phyloP scores from a whole-genome alignment of 768 basidiomycete species.

The Neoboletus brunneissimus region DNA sequence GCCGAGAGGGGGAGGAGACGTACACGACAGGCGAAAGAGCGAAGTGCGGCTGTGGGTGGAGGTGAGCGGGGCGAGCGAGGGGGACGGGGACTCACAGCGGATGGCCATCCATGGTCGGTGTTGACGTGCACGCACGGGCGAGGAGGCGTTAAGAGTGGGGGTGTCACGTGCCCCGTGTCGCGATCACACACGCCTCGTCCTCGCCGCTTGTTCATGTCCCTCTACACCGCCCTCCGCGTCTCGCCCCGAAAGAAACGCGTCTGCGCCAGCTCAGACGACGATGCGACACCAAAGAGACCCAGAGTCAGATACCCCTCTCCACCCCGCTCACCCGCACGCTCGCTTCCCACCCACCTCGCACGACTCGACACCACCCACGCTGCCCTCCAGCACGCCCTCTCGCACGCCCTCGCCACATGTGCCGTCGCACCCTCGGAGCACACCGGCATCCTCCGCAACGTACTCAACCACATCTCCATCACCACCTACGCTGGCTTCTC shows the following conservation, averaged over 20 bases:
- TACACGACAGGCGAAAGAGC: constrained; percentile 9
- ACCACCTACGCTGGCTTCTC: constrained; percentile 65
- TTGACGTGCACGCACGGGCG: no score
- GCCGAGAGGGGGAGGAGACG: background rate
- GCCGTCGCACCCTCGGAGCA: constrained; percentile 76
- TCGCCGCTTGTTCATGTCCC: constrained; percentile 7
- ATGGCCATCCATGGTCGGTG: constrained; percentile 16
- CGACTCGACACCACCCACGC: constrained; percentile 65
- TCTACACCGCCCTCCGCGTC: constrained; percentile 45
- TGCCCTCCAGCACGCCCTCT: constrained; percentile 76
- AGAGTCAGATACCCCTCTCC: constrained; percentile 47
- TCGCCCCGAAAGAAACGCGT: constrained; percentile 71
- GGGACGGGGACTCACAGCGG: constrained; percentile 6
- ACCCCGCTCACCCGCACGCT: constrained; percentile 41
- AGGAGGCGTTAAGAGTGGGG: no score
- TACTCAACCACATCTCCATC: constrained; percentile 73
- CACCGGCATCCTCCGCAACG: constrained; percentile 72
- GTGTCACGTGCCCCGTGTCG: constrained; percentile 33
- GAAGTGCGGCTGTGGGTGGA: background rate
- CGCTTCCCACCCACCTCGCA: constrained; percentile 56
- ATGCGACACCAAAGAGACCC: constrained; percentile 64
- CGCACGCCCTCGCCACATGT: constrained; percentile 80
- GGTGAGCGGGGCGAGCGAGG: background rate
- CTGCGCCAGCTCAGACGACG: constrained; percentile 49
- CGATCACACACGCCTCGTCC: constrained; percentile 18